These are phyloP conservation scores for Flaveria trinervia DNA, from an alignment of 129 eudicot genomes.

Conservation along the genomic window DNA sequence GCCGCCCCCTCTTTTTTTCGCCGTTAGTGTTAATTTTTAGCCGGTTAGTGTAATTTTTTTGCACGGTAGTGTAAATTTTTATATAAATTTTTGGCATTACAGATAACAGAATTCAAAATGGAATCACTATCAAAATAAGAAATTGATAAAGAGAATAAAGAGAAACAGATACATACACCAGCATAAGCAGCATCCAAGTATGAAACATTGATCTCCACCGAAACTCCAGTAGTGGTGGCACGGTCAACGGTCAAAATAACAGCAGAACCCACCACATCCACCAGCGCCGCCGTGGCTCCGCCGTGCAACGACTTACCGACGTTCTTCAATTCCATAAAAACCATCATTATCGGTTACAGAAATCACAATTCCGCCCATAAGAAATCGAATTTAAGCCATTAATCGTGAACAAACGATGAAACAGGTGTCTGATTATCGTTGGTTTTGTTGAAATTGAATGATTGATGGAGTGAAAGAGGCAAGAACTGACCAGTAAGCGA, in stretches of 20 bases:
- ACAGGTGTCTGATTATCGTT: not conserved
- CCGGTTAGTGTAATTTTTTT: no score
- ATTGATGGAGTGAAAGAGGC: not conserved
- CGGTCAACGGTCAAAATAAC: constrained; percentile 46
- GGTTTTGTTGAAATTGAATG: not conserved
- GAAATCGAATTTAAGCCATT: not conserved
- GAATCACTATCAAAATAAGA: not conserved
- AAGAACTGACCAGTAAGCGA: constrained; percentile 61
- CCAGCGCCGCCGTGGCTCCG: constrained; percentile 87
- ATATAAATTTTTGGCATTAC: no score
- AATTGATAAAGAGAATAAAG: not conserved
- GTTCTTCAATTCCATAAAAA: constrained; percentile 47
- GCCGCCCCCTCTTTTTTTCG: no score
- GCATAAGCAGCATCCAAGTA: constrained; percentile 75
- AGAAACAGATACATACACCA: constrained; percentile 51
- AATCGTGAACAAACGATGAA: not conserved
- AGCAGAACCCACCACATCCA: constrained; percentile 79
- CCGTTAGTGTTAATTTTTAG: no score
- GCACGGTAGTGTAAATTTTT: no score
- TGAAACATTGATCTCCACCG: constrained; percentile 89
- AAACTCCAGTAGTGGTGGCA: constrained; percentile 53
- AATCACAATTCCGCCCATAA: not conserved
- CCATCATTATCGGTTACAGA: constrained; percentile 13
- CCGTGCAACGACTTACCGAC: constrained; percentile 72
- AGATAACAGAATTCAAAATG: not conserved